phyloP scores from a whole-genome alignment of 2,329 filamentous ascomycete species.

The Calycina herbarum region DNA sequence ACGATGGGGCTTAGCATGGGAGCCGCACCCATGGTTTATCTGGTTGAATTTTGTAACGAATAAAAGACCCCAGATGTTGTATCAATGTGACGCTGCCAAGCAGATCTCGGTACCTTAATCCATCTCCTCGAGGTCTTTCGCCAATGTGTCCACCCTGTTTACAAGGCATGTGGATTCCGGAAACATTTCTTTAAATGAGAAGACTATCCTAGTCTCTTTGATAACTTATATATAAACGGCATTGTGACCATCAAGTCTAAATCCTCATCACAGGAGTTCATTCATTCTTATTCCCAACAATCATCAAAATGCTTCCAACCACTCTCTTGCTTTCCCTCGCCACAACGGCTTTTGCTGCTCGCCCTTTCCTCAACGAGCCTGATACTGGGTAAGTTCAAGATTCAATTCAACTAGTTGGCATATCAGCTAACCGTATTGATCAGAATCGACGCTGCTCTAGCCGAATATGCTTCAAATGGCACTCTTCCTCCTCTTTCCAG shows the following conservation, averaged over 20 bases:
- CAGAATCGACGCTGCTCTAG: constrained; percentile 19
- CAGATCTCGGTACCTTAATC: background rate
- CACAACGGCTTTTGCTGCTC: background rate
- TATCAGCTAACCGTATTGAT: background rate
- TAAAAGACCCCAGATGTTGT: background rate
- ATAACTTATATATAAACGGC: background rate
- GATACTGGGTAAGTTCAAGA: constrained; percentile 1
- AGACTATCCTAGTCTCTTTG: background rate
- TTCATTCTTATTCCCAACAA: background rate
- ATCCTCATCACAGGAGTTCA: background rate
- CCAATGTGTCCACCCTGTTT: background rate
- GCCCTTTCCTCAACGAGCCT: background rate
- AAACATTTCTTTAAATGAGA: background rate
- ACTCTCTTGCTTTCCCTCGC: constrained; percentile 1
- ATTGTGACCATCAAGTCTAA: background rate
- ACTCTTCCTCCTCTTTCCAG: constrained; percentile 35
- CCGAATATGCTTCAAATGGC: constrained; percentile 3
- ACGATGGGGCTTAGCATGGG: background rate
- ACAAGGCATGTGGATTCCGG: background rate
- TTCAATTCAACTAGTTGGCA: background rate
- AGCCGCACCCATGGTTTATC: background rate
- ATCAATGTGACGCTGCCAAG: background rate
- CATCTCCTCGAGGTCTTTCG: background rate
- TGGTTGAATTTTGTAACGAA: background rate
- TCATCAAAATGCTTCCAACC: background rate